Conservation (phyloP, 305 asterid species). For the Fraxinus nigra region DNA sequence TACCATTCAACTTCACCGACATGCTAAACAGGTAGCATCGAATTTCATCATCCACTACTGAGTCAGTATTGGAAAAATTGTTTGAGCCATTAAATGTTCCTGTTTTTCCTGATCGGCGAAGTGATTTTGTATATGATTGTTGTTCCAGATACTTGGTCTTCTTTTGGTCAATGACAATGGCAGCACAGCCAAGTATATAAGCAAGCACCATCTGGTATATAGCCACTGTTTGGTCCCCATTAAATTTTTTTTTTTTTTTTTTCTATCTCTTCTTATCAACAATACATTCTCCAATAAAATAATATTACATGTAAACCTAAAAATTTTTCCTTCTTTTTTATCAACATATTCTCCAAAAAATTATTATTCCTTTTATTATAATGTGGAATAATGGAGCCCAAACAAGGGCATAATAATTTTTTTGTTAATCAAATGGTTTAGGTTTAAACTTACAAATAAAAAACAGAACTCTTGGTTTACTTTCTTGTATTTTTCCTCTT, state of each 20-base stretch:
- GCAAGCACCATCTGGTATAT: constrained; percentile 86
- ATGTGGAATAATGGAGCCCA: neutral
- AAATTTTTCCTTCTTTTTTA: neutral
- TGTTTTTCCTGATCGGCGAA: constrained; percentile 18
- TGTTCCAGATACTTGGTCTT: constrained; percentile 86
- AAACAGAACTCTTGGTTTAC: constrained; percentile 16
- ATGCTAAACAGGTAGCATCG: constrained; percentile 84
- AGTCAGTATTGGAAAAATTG: constrained; percentile 10
- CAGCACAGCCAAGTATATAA: constrained; percentile 88
- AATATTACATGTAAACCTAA: neutral
- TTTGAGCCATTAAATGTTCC: constrained; percentile 16
- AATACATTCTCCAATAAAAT: neutral
- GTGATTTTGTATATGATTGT: constrained; percentile 18
- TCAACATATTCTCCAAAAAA: neutral
- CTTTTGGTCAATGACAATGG: constrained; percentile 93
- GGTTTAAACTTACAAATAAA: constrained; percentile 8
- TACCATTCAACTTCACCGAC: constrained; percentile 95
- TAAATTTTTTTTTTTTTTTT: no score
- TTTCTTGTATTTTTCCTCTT: constrained; percentile 1
- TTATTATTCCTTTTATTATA: neutral
- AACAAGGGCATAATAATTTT: neutral
- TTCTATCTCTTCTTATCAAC: neutral
- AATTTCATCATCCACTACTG: constrained; percentile 12
- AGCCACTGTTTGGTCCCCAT: neutral
- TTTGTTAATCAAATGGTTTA: constrained; percentile 18